A percentile compares a stretch with the other conserved stretches of the same genome.
These are phyloP conservation scores for Quercus alba DNA, from an alignment of 306 rosid species.

Conservation along the genomic window DNA sequence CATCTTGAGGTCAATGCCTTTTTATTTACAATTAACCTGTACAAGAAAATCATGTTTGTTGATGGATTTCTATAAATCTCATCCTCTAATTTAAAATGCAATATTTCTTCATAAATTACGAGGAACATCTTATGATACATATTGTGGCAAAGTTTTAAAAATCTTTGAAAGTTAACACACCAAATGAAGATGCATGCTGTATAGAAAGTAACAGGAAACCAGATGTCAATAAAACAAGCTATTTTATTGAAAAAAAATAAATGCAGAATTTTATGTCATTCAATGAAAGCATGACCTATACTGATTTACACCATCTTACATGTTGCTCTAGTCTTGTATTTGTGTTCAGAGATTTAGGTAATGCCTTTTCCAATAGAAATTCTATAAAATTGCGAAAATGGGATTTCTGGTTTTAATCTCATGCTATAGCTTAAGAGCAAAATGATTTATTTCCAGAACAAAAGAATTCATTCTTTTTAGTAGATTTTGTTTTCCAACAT, in stretches of 20 bases:
- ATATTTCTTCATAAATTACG: not conserved
- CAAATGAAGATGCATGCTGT: not conserved
- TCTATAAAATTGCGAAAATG: too few relatives aligned
- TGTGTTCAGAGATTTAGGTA: too few relatives aligned
- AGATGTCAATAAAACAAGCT: not conserved
- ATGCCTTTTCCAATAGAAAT: not conserved
- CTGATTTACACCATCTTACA: not conserved
- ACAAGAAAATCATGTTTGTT: conserved; percentile 1
- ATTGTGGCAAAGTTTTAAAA: not conserved
- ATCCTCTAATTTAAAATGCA: not conserved
- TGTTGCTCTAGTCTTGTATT: not conserved
- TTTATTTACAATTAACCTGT: not conserved
- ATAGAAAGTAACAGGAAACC: not conserved
- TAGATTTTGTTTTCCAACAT: too few relatives aligned
- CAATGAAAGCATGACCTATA: not conserved
- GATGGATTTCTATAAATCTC: not conserved
- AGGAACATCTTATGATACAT: not conserved
- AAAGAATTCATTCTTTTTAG: too few relatives aligned
- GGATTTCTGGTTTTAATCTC: too few relatives aligned
- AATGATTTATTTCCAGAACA: too few relatives aligned
- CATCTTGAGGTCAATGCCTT: conserved; percentile 10
- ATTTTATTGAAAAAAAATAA: too few relatives aligned
- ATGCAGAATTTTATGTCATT: too few relatives aligned
- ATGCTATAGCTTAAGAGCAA: too few relatives aligned
- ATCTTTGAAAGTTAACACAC: not conserved